These are phyloP conservation scores for Penicillium arizonense DNA, from an alignment of 495 filamentous ascomycete genomes.

Conservation along the genomic window DNA sequence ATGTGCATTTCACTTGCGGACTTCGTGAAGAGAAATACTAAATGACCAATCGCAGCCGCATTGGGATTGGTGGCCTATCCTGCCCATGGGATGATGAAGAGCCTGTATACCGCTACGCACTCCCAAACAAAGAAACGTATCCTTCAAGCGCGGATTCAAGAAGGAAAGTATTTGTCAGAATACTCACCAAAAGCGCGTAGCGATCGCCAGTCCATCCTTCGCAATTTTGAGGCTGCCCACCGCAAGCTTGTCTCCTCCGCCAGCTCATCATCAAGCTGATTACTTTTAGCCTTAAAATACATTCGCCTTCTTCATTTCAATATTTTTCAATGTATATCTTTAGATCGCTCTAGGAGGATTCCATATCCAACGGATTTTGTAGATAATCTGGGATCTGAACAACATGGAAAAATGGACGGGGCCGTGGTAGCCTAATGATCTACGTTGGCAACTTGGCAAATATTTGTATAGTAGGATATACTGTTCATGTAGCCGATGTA, in stretches of 20 bases:
- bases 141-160: background rate
- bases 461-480: too few species aligned
- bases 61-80: slow-evolving; percentile 9
- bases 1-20: background rate
- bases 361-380: too few species aligned
- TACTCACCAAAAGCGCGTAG: background rate
- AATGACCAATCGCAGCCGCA: background rate
- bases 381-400: too few species aligned
- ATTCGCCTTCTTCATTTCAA: too few species aligned
- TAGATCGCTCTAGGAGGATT: too few species aligned
- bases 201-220: background rate
- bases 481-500: too few species aligned
- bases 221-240: background rate
- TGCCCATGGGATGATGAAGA: slow-evolving; percentile 10
- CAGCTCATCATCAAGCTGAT: too few species aligned
- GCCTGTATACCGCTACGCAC: slow-evolving; percentile 3
- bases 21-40: background rate
- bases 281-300: too few species aligned
- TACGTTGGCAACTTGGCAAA: too few species aligned
- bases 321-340: too few species aligned
- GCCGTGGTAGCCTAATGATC: too few species aligned
- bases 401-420: too few species aligned
- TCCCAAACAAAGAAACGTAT: slow-evolving; percentile 1
- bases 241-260: background rate
- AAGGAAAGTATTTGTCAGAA: background rate